phyloP scores from a whole-genome alignment of 1,284 basidiomycete species.

The Fomitopsis betulina region DNA sequence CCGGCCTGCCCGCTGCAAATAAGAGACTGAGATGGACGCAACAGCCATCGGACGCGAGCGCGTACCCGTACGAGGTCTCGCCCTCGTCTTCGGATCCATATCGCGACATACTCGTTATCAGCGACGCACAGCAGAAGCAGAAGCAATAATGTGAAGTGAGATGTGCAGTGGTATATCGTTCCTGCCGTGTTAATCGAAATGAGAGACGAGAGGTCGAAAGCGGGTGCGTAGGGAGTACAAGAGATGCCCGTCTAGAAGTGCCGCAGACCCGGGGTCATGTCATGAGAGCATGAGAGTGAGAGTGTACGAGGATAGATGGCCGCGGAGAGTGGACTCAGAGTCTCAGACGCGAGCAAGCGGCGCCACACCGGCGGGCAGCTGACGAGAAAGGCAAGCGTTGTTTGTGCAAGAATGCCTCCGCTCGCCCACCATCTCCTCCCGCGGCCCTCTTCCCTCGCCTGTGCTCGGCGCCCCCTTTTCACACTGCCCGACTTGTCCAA shows the following conservation, averaged over 20 bases:
- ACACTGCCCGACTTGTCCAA: constrained; percentile 37
- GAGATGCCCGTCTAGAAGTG: background rate
- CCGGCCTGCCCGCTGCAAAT: background rate
- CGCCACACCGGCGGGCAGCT: background rate
- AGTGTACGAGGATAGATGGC: background rate
- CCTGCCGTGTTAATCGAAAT: background rate
- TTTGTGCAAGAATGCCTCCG: constrained; percentile 12
- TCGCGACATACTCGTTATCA: background rate
- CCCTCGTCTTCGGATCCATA: constrained; percentile 4
- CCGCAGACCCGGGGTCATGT: background rate
- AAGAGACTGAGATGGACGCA: background rate
- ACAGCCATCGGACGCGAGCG: background rate
- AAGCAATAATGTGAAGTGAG: background rate
- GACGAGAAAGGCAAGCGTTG: constrained; percentile 8
- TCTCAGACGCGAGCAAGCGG: background rate
- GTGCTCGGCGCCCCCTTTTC: constrained; percentile 30
- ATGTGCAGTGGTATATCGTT: background rate
- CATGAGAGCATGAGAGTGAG: background rate
- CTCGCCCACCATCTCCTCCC: constrained; percentile 13
- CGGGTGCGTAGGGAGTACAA: background rate
- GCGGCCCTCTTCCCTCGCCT: constrained; percentile 2
- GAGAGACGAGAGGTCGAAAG: background rate
- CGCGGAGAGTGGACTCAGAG: background rate
- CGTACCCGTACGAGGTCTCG: constrained; percentile 12
- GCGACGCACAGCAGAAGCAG: background rate